Base-by-base conservation (phyloP, 768 basidiomycete genomes). In the Boletellus ananas region DNA sequence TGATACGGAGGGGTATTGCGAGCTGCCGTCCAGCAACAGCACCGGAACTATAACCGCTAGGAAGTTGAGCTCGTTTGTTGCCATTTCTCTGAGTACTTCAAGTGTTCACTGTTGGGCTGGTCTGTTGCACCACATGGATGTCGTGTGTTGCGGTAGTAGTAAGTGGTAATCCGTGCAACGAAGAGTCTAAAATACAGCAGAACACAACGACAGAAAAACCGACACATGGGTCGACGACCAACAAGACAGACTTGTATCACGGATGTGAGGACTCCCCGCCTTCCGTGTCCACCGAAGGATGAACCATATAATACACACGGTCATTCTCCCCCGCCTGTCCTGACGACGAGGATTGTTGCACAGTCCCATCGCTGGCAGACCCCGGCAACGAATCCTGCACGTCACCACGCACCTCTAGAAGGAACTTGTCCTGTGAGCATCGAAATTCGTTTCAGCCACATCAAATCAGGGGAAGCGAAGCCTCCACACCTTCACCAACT, bases 291-390 rank as follows among this genome's bases (percentile, higher is more conserved):
- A 93, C 90, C 2, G 84, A 80, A 1, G 90, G 90, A 72, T 94
- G 93, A 3, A 95, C 90, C 82, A 94, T 84, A 63, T 94, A 94
- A 66, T 83, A 86, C 42, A 92, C 78, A 17, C 86, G 84, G 13
- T 83, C 71, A 55, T 83, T 79, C 36, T 79, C 79, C 10, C 76
- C 80, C 10, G 76, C 77, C 51, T 74, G 68, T 43, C 70, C 66
- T 12, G 78, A 77, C 25, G 78, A 77, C 16, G 79, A 78, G 37
- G 79, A 77, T 48, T 74, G 74, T 29, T 58, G 55, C 35, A 54
- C 38, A 45, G 75, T 81, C 47, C 79, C 79, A 39, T 84, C 84
- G 37, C 79, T 81, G 58, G 75, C 75, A 4, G 84, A 85, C 34
- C 79, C 69, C 21, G 73, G 82, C 46, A 92, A 70, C 13, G 86